Evolutionary conservation across 768 basidiomycete genomes (phyloP), one percentile per base, ranked within the genome.

Genomic region (Leccinum imitatum): DNA sequence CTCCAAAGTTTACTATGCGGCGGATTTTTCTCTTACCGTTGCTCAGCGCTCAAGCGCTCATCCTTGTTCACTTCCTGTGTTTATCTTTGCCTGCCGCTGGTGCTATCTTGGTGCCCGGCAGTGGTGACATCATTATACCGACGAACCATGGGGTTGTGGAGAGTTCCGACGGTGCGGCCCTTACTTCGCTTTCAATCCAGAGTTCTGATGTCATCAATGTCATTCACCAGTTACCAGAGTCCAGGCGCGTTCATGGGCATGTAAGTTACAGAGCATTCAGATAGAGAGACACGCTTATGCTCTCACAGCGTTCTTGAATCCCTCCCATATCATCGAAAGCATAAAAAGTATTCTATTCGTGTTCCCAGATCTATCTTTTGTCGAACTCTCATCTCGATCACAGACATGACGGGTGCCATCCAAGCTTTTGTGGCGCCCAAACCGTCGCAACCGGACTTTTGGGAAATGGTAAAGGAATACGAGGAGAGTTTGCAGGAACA

Each of bases 381-480:
- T 41, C 15, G 37, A 39, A 13, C 15, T 48, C 21, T 48, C 47
- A 48, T 48, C 47, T 48, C 47, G 11, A 48, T 14, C 21, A 11
- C 13, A 48, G 47, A 48, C 14, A 7, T 23, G 47, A 48, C 47
- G 6, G 8, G 19, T 48, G 19, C 47, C 17, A 25, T 50, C 25
- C 25, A 25, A 15, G 0, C 48, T 17, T 50, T 3, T 17, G 47
- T 21, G 21, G 23, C 7, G 23, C 23, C 64, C 25, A 7, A 53
- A 15, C 9, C 31, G 10, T 58, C 66, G 0, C 11, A 23, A 5
- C 51, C 53, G 2, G 50, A 66, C 46, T 59, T 61, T 56, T 66
- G 56, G 67, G 64, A 65, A 11, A 54, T 48, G 11, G 47, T 15
- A 25, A 48, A 58, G 25, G 11, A 57, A 47, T 56, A 55, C 15